These are phyloP conservation scores for Monilinia laxa DNA, from an alignment of 2,329 filamentous ascomycete species.

Conservation along the genomic window DNA sequence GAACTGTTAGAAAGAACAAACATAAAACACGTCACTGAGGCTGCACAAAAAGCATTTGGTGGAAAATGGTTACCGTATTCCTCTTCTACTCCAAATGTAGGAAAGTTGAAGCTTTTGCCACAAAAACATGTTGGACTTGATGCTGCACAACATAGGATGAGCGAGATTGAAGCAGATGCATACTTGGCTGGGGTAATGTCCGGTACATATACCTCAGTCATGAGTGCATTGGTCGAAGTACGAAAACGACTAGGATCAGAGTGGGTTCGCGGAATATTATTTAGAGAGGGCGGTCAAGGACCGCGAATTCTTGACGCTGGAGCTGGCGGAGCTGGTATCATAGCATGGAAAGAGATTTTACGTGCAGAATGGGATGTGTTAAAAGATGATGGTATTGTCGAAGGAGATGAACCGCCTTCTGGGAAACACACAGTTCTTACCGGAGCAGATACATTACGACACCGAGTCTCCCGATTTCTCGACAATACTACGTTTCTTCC, in stretches of 20 bases:
- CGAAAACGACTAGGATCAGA: constrained; percentile 68
- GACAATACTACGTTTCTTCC: constrained; percentile 91
- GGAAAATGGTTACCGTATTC: constrained; percentile 75
- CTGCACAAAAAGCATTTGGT: constrained; percentile 74
- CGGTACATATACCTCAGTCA: constrained; percentile 66
- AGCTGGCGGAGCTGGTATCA: constrained; percentile 67
- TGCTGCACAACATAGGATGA: constrained; percentile 65
- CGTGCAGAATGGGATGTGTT: constrained; percentile 78
- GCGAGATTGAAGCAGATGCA: constrained; percentile 71
- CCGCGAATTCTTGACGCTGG: constrained; percentile 73
- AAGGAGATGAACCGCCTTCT: constrained; percentile 52
- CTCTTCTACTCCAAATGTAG: constrained; percentile 61
- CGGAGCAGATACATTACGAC: constrained; percentile 70
- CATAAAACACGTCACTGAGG: constrained; percentile 70
- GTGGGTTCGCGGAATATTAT: constrained; percentile 67
- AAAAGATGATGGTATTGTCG: constrained; percentile 49
- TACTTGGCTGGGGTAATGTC: constrained; percentile 70
- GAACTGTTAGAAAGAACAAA: constrained; percentile 66
- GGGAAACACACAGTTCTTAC: constrained; percentile 81
- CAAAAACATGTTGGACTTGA: constrained; percentile 66
- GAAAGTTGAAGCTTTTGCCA: constrained; percentile 52
- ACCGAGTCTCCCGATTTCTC: constrained; percentile 73
- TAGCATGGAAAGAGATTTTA: constrained; percentile 76
- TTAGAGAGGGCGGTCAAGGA: constrained; percentile 53
- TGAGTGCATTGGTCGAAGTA: constrained; percentile 69